These are phyloP conservation scores for Thecaphora frezii DNA, from an alignment of 1,284 basidiomycete species.

Conservation along the genomic window DNA sequence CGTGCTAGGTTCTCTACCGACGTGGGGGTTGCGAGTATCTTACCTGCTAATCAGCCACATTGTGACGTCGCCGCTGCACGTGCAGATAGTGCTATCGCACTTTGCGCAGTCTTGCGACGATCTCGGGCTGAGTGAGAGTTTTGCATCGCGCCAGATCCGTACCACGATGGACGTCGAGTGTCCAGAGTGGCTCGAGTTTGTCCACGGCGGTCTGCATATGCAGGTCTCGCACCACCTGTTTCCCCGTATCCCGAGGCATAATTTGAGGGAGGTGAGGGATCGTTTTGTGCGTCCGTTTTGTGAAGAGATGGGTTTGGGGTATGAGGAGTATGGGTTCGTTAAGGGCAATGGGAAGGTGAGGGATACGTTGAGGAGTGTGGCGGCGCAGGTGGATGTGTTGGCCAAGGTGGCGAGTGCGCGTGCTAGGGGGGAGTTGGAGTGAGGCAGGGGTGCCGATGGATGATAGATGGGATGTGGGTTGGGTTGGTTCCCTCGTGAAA, in stretches of 20 bases:
- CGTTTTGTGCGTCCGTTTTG: conserved; percentile 81
- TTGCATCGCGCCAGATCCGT: conserved; percentile 86
- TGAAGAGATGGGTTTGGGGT: conserved; percentile 62
- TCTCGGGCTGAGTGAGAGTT: conserved; percentile 85
- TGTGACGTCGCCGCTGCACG: conserved; percentile 72
- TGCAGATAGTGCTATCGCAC: conserved; percentile 92
- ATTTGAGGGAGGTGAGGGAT: conserved; percentile 76
- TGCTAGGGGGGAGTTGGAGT: conserved; percentile 57
- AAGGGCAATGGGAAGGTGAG: conserved; percentile 79
- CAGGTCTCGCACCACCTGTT: conserved; percentile 98
- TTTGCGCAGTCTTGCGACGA: conserved; percentile 94
- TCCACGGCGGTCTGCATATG: conserved; percentile 90
- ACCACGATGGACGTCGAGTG: conserved; percentile 96
- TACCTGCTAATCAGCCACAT: conserved; percentile 79
- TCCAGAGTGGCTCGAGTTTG: conserved; percentile 76
- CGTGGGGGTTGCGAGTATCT: conserved; percentile 68
- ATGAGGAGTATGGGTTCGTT: conserved; percentile 86
- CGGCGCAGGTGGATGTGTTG: conserved; percentile 71
- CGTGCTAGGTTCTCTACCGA: conserved; percentile 69
- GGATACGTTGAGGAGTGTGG: conserved; percentile 74
- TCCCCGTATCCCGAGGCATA: conserved; percentile 91
- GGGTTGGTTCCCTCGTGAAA: too few relatives aligned
- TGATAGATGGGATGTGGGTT: too few relatives aligned
- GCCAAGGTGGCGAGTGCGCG: conserved; percentile 68
- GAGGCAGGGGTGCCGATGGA: conserved; percentile 5